phyloP scores from a whole-genome alignment of 164 flowering plant species.

The Pachysandra terminalis region DNA sequence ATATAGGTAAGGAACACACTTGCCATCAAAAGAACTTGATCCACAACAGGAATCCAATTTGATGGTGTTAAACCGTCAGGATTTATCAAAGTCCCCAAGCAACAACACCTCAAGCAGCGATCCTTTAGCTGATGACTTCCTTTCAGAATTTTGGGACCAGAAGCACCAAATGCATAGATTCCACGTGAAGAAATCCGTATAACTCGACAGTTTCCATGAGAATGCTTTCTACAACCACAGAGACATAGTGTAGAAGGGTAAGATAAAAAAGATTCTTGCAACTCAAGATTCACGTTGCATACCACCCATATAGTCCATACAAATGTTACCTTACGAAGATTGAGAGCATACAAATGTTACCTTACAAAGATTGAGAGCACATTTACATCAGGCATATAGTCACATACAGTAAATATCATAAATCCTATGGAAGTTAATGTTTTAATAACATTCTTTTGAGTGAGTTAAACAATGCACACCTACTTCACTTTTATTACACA shows the following conservation, averaged over 20 bases:
- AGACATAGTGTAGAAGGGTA: slow-evolving; percentile 8
- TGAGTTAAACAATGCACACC: no score
- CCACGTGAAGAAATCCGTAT: slow-evolving; percentile 15
- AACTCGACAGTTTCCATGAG: slow-evolving; percentile 16
- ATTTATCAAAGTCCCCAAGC: slow-evolving; percentile 50
- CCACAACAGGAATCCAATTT: slow-evolving; percentile 54
- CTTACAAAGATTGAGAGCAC: no score
- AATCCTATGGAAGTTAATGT: neutral
- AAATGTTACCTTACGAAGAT: no score
- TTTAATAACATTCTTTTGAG: no score
- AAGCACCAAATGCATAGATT: slow-evolving; percentile 11
- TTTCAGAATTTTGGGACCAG: slow-evolving; percentile 12
- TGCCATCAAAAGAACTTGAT: slow-evolving; percentile 70
- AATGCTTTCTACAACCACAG: slow-evolving; percentile 28
- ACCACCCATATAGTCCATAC: neutral
- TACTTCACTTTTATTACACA: neutral
- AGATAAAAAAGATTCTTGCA: neutral
- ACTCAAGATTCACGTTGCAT: neutral
- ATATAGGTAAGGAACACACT: slow-evolving; percentile 71
- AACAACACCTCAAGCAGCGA: slow-evolving; percentile 29
- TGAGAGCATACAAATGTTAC: neutral
- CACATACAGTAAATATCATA: neutral
- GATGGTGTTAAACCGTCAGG: slow-evolving; percentile 36
- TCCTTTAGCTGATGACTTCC: slow-evolving; percentile 13
- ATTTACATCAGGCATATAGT: no score